Evolutionary conservation across 495 filamentous ascomycete species (phyloP), one percentile per base, ranked within the genome.

Genomic region (Penicillium roqueforti): DNA sequence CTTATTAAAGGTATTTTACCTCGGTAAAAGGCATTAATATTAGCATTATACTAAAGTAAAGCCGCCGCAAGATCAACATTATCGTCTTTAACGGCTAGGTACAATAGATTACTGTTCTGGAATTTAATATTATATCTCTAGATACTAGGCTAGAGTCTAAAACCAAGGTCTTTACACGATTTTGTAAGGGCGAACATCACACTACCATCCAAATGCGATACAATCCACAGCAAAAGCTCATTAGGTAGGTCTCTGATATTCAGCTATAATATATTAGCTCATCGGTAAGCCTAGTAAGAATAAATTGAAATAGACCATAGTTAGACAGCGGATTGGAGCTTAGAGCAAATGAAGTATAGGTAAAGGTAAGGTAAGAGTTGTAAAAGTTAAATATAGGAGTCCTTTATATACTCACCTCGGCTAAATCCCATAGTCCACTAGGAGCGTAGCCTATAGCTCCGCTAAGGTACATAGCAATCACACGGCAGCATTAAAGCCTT

Each of bases 1-100:
- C 51, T 54, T 26, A 58, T 54, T 2, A 58, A 37, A 19, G 38
- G 29, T 11, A 34, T 51, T 41, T 51, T 51, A 0, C 51, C 40
- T 14, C 40, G 47, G 25, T 47, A 59, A 40, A 59, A 59, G 1
- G 56, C 31, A 51, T 59, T 59, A 14, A 59, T 32, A 22, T 54
- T 47, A 13, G 51, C 47, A 25, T 45, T 25, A 4, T 50, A n/a
- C 18, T 29, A 4, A n/a, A 59, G 50, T 36, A 55, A 47, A 46
- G 18, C 34, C 26, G 19, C 25, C n/a, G 41, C 20, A 14, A 59
- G 46, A 37, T 10, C 8, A 36, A 47, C 6, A 23, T 59, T 51
- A 41, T 59, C 47, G 20, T 41, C 4, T 22, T 59, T 47, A 8
- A 43, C 56, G 26, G 47, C 56, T 16, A 55, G 40, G 26, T 54